Evolutionary conservation across 73 alveolate genomes (phyloP), one percentile per base, ranked within the genome.

Genomic region (Paramecium pentaurelia): DNA sequence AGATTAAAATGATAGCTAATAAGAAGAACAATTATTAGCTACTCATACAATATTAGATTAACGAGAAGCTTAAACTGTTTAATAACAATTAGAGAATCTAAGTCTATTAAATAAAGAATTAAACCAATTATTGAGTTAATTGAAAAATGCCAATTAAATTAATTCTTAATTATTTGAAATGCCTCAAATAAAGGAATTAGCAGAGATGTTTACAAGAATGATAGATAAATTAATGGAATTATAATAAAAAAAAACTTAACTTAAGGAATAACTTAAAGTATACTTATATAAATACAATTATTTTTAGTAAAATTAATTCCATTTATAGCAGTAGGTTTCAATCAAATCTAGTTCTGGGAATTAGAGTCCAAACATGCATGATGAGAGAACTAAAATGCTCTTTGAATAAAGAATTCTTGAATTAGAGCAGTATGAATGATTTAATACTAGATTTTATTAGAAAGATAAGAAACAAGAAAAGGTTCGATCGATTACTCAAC

Each of bases 361-460:
- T 64, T 64, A 64, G 49, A 64, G 84, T 64, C 84, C 84, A 14
- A 64, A 64, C 30, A 32, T 64, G 4, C 51, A 27, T 38, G 91
- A 80, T 80, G 71, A 45, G 49, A 44, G 58, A 80, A 32, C 91
- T 11, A 80, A 80, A 80, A 32, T 32, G 47, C 34, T 80, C 27
- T 80, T 80, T 47, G 91, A 80, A 80, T 80, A 80, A 80, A 80
- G 91, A 80, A 80, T 80, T 6, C 45, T 80, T 22, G 91, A 80
- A 44, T 80, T 80, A 49, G 91, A 80, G 37, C 58, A 80, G 75
- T 80, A 45, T 49, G 49, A 80, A n/a, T 45, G 14, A 44, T 30
- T 30, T 73, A 40, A 73, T 37, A 32, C 37, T 37, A 73, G 60
- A 73, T 37, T 34, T 12, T 40, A 73, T 73, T 34, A 73, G 60